Evolutionary conservation across 371 early-diverging fungal species (phyloP).

Genomic region (Funneliformis caledonium): DNA sequence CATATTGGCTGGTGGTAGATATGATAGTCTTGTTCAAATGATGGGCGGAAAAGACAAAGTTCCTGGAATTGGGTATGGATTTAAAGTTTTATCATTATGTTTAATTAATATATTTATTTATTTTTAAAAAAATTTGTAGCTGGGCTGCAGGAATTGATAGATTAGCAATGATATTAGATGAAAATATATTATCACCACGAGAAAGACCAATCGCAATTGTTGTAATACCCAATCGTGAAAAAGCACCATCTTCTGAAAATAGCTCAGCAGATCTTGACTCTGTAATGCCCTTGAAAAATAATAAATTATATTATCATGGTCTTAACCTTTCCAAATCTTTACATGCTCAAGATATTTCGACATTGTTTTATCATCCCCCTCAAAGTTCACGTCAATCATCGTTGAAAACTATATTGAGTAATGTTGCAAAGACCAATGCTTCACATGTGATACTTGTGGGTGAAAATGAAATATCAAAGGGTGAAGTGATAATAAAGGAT

Average conservation of each 20-base stretch:
- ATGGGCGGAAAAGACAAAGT: conserved; percentile 54
- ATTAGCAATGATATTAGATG: conserved; percentile 51
- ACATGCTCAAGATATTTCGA: conserved; percentile 40
- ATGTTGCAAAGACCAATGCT: conserved; percentile 45
- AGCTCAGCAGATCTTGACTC: not conserved
- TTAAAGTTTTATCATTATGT: not conserved
- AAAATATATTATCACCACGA: not conserved
- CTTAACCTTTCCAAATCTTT: conserved; percentile 28
- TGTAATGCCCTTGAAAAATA: not conserved
- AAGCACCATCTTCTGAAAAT: not conserved
- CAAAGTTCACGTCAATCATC: conserved; percentile 1
- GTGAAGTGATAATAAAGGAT: conserved; percentile 43
- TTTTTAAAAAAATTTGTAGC: conserved; percentile 42
- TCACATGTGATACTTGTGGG: conserved; percentile 48
- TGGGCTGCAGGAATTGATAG: conserved; percentile 70
- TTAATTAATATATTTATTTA: not conserved
- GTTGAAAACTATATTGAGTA: conserved; percentile 44
- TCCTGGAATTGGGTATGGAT: conserved; percentile 53
- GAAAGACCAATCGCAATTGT: not conserved
- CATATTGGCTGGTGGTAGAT: conserved; percentile 69
- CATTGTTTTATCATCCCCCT: conserved; percentile 45
- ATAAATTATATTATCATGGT: conserved; percentile 32
- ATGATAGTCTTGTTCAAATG: conserved; percentile 57
- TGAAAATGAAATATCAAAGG: conserved; percentile 43
- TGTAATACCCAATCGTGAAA: not conserved